A percentile compares a stretch with the other conserved stretches of the same genome.
Evolutionary conservation across 2,329 filamentous ascomycete species (phyloP).

Genomic region (Aotearoamyces nothofagi): DNA sequence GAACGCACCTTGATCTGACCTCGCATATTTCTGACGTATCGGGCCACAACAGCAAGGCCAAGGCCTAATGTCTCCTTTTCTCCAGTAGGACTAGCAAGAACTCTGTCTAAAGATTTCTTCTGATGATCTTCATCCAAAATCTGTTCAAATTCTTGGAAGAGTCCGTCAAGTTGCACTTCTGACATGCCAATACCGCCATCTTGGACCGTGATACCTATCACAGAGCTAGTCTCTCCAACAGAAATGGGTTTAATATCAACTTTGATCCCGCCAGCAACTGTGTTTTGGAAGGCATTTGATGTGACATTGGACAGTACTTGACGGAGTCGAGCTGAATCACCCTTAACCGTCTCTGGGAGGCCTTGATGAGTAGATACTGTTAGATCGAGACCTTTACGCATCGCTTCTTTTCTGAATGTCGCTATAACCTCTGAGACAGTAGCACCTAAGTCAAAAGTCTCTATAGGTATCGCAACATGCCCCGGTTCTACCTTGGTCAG

Average conservation of each 20-base stretch:
- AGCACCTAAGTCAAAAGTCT: not conserved
- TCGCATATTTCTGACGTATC: constrained; percentile 11
- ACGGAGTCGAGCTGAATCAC: constrained; percentile 9
- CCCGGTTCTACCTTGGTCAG: constrained; percentile 10
- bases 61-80: constrained; percentile 4
- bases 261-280: constrained; percentile 8
- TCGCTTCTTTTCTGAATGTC: constrained; percentile 9
- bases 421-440: constrained; percentile 7
- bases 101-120: constrained; percentile 3
- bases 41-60: constrained; percentile 10
- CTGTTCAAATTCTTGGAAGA: constrained; percentile 13
- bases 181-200: constrained; percentile 13
- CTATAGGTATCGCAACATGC: too few species aligned
- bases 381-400: constrained; percentile 9
- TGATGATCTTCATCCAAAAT: constrained; percentile 9
- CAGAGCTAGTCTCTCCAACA: constrained; percentile 5
- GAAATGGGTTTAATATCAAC: constrained; percentile 10
- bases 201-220: constrained; percentile 9
- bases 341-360: constrained; percentile 10
- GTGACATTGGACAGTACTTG: constrained; percentile 11
- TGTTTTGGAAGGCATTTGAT: constrained; percentile 12
- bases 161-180: constrained; percentile 11
- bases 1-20: constrained; percentile 11
- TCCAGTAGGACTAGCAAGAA: constrained; percentile 2
- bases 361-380: constrained; percentile 9